phyloP scores from a whole-genome alignment of 352 stramenopile species.

The Phytophthora cactorum region DNA sequence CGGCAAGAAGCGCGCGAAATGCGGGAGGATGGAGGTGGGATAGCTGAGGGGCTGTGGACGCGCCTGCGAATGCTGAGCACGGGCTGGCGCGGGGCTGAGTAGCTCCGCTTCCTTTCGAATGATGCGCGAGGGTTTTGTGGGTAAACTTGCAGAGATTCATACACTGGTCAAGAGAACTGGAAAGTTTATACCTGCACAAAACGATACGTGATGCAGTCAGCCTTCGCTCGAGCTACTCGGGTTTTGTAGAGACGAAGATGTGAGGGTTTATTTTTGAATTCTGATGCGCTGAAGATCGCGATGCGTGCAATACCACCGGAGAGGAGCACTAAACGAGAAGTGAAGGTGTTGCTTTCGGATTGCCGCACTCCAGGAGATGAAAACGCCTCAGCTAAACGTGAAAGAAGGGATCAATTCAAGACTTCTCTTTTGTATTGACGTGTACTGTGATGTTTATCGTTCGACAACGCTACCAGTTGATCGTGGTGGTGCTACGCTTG shows the following conservation, averaged over 20 bases:
- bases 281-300: background rate
- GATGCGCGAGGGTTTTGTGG: conserved; percentile 5
- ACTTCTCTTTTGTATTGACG: background rate
- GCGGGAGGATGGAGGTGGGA: background rate
- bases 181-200: conserved; percentile 11
- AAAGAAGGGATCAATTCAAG: too few species aligned
- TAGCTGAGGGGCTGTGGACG: background rate
- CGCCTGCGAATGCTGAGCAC: conserved; percentile 6
- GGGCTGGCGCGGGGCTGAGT: conserved; percentile 5
- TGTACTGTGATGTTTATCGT: conserved; percentile 27
- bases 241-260: background rate
- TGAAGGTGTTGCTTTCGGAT: too few species aligned
- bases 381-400: too few species aligned
- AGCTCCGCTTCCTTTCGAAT: conserved; percentile 28
- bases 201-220: conserved; percentile 6
- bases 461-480: conserved; percentile 2
- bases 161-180: background rate
- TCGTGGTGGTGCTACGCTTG: background rate
- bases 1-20: conserved; percentile 1
- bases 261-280: conserved; percentile 14
- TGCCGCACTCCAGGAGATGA: too few species aligned
- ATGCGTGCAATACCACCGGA: too few species aligned
- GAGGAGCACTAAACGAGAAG: too few species aligned
- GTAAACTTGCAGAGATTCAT: background rate
- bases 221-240: background rate